Conservation (phyloP, 2,329 filamentous ascomycete species). For the Penicillium capsulatum region DNA sequence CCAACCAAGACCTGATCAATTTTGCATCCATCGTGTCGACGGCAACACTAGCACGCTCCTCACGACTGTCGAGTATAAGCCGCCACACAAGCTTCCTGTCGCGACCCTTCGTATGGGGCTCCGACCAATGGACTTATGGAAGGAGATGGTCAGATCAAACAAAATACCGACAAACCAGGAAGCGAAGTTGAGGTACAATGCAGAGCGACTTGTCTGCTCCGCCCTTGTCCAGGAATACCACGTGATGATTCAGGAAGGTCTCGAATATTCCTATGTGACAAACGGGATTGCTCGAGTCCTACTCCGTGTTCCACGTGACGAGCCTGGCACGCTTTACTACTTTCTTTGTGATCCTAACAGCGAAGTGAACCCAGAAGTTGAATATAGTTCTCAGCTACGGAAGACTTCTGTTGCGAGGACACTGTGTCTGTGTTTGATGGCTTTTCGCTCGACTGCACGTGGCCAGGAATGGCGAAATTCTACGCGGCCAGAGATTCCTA, state of each 20-base stretch:
- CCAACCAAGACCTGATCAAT: slow-evolving; percentile 16
- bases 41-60: slow-evolving; percentile 8
- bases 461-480: slow-evolving; percentile 21
- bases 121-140: slow-evolving; percentile 17
- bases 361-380: slow-evolving; percentile 16
- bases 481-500: not conserved
- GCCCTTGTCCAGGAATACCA: slow-evolving; percentile 27
- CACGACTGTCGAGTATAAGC: slow-evolving; percentile 19
- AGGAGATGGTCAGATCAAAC: slow-evolving; percentile 17
- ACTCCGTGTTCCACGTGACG: slow-evolving; percentile 19
- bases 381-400: too few species aligned
- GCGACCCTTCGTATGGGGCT: slow-evolving; percentile 15
- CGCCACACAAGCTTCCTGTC: slow-evolving; percentile 18
- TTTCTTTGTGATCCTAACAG: too few species aligned
- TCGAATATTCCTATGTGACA: slow-evolving; percentile 26
- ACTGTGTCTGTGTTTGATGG: slow-evolving; percentile 17
- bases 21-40: slow-evolving; percentile 18
- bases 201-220: slow-evolving; percentile 16
- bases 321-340: slow-evolving; percentile 26
- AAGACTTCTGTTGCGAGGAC: slow-evolving; percentile 18
- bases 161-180: slow-evolving; percentile 10
- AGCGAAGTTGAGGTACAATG: slow-evolving; percentile 23
- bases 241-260: slow-evolving; percentile 28
- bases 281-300: slow-evolving; percentile 21
- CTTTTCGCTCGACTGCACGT: slow-evolving; percentile 12